Base-by-base conservation (phyloP, 176 grass and related monocot genomes). In the Carex myosuroides region DNA sequence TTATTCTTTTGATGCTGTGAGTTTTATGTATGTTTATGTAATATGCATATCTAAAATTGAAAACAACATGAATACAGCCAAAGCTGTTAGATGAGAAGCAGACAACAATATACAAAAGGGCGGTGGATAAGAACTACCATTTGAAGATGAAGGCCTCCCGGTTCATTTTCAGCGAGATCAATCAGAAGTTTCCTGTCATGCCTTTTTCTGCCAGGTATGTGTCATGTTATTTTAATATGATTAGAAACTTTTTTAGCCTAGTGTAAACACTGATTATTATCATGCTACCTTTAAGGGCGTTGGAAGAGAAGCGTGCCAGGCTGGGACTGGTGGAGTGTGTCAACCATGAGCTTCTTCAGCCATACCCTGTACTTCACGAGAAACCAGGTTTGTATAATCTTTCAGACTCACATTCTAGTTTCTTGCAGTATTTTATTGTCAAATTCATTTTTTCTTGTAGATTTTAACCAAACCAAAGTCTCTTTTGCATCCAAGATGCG, bases 81-180 rank as follows among this genome's bases (percentile, higher is more conserved):
- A 99, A 94, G 72, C 64, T 99, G 6, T 77, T 99, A 83, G 97
- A 99, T 92, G 97, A 99, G 91, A 99, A 89, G 82, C 97, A 99
- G 80, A 99, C 97, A n/a, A 99, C 97, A 24, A 99, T 99, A 35
- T 99, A 96, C 30, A 99, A 99, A 88, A 95, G 93, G 86, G 97
- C 97, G 0, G 93, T 99, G 5, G 97, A 99, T 86, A 99, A 96
- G 88, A 99, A 88, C 77, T 99, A 99, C 80, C 93, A 99, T 83
- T 89, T 99, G 81, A 99, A 99, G 71, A 99, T 99, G 97, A 99
- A 95, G 88, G 91, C 97, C 0, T 99, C 97, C 0, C 91, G 93
- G 74, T 99, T 99, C 64, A 99, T 99, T 89, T 99, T 99, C 78
- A 99, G 97, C 84, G 97, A 99, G 85, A 96, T 99, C 71, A 99